Base-by-base conservation (phyloP, 106 monocot species). In the Dioscorea zingiberensis region DNA sequence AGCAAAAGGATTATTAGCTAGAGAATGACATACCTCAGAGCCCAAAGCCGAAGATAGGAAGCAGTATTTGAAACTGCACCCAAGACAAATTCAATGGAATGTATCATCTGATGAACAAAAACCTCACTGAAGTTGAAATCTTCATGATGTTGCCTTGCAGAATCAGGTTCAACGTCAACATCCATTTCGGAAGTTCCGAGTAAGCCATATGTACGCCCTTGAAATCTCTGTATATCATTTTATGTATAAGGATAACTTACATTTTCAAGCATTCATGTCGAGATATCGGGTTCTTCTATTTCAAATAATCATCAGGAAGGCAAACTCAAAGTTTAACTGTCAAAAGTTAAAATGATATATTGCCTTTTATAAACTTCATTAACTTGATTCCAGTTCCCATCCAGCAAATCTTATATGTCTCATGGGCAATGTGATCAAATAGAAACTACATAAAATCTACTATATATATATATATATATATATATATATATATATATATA, bases 61-160 rank as follows among this genome's bases (percentile, higher is more conserved):
- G 97, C 97, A 21, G 97, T 98, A 59, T 98, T 98, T n/a, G 97
- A 98, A 28, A 98, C 93, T 47, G 97, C 85, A 54, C 89, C 92
- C 51, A 98, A 77, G 6, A 98, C 82, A 76, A 98, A 98, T 73
- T 98, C 97, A 74, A 98, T 98, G 25, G 97, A 98, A 82, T 98
- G 97, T 62, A 98, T 98, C 97, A 98, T 92, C 68, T 98, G 97
- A 78, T 98, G 97, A 54, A 98, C 97, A 80, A 98, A 93, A 48
- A 98, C 79, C 68, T 98, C 97, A 71, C 92, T 93, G 59, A 98
- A 98, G 60, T 98, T 89, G 84, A 98, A 98, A 62, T 98, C 97
- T 3, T 89, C 88, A 58, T 80, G 81, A 60, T 83, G 85, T 65
- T 76, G 77, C 62, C 88, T 83, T 32, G 92, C 89, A 60, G 92